phyloP scores from a whole-genome alignment of 2,329 filamentous ascomycete species.

The Diaporthe sp. region DNA sequence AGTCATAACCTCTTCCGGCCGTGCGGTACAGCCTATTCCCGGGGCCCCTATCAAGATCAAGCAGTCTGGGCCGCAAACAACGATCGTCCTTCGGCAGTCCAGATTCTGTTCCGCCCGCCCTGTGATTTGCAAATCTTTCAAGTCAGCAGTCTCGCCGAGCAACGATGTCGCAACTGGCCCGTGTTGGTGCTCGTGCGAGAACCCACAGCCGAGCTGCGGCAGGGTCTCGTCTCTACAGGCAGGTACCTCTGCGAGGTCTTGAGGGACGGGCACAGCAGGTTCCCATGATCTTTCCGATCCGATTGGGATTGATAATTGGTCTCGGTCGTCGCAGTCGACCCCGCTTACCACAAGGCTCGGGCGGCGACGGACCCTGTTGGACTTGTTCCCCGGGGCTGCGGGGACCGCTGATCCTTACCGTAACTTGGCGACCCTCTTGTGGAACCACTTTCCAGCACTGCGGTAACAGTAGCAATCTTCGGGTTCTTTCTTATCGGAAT shows the following conservation, averaged over 20 bases:
- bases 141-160: background rate
- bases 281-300: constrained; percentile 7
- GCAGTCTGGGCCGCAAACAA: constrained; percentile 17
- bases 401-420: constrained; percentile 21
- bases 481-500: constrained; percentile 7
- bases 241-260: background rate
- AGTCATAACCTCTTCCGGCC: background rate
- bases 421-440: constrained; percentile 13
- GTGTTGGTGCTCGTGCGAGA: background rate
- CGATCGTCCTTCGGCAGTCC: background rate
- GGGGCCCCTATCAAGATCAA: constrained; percentile 3
- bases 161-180: background rate
- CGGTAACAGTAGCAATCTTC: constrained; percentile 4
- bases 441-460: constrained; percentile 17
- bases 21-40: constrained; percentile 7
- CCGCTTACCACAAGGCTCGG: constrained; percentile 20
- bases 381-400: constrained; percentile 21
- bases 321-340: background rate
- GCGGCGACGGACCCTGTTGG: constrained; percentile 7
- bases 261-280: background rate
- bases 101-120: background rate
- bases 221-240: background rate
- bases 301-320: constrained; percentile 18
- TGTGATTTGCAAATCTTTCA: background rate
- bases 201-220: background rate